A percentile compares a stretch with the other conserved stretches of the same genome.
Conservation (phyloP, 768 basidiomycete genomes). For the Suillus lakei region DNA sequence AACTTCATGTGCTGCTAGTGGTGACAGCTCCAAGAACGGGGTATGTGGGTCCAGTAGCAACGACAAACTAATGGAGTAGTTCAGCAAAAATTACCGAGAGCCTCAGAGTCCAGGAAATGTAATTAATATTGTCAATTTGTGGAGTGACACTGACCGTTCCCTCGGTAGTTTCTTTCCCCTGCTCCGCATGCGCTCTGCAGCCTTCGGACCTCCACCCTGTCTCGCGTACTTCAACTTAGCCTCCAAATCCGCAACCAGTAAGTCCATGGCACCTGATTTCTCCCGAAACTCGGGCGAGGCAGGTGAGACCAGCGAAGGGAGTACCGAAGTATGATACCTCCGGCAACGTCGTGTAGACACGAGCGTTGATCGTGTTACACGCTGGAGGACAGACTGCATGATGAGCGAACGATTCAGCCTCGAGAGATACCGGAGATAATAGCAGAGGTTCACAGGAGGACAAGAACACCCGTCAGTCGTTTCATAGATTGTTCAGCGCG, state of each 20-base stretch:
- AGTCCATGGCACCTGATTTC: conserved; percentile 72
- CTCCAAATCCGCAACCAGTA: conserved; percentile 67
- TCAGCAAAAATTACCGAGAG: conserved; percentile 9
- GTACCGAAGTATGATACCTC: conserved; percentile 70
- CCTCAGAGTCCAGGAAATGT: not conserved
- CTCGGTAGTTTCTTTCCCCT: conserved; percentile 85
- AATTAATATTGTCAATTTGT: conserved; percentile 3
- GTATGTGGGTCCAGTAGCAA: conserved; percentile 83
- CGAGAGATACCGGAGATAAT: not conserved
- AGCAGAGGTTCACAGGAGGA: not conserved
- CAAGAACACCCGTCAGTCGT: not conserved
- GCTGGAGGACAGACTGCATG: conserved; percentile 23
- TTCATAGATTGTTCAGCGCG: not conserved
- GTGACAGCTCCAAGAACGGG: conserved; percentile 88
- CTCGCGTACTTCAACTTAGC: conserved; percentile 60
- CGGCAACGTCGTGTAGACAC: conserved; percentile 24
- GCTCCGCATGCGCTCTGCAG: conserved; percentile 72
- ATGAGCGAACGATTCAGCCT: not conserved
- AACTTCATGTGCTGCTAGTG: conserved; percentile 86
- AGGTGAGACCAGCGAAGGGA: conserved; percentile 74
- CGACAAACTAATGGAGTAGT: conserved; percentile 53
- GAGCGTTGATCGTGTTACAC: conserved; percentile 8
- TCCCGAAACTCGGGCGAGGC: conserved; percentile 72
- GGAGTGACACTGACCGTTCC: conserved; percentile 60
- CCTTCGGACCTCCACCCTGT: conserved; percentile 76